These are phyloP conservation scores for Cercospora sp. DNA, from an alignment of 2,329 filamentous ascomycete genomes.

Conservation along the genomic window DNA sequence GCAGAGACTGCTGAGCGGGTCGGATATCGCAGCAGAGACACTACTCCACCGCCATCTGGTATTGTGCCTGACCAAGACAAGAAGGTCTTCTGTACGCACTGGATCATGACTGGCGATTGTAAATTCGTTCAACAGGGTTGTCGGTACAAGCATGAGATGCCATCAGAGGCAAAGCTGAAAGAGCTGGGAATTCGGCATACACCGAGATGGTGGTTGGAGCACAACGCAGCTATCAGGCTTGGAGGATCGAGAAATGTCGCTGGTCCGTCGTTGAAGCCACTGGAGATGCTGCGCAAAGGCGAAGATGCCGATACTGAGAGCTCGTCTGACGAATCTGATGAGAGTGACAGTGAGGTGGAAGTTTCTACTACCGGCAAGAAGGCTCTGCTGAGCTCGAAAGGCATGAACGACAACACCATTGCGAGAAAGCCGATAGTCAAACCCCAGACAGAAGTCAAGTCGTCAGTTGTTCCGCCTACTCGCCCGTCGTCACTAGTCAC, in stretches of 20 bases:
- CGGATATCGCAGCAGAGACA: slow-evolving; percentile 29
- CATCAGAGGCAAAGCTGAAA: slow-evolving; percentile 66
- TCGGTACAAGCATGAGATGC: slow-evolving; percentile 90
- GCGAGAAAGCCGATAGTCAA: slow-evolving; percentile 8
- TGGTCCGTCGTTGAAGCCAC: slow-evolving; percentile 23
- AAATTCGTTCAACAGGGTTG: slow-evolving; percentile 85
- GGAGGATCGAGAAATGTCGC: slow-evolving; percentile 23
- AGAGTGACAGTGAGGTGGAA: neutral
- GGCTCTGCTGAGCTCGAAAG: neutral
- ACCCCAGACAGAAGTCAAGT: neutral
- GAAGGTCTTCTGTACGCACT: slow-evolving; percentile 85
- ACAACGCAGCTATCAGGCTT: slow-evolving; percentile 38
- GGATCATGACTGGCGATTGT: slow-evolving; percentile 83
- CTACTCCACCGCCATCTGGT: slow-evolving; percentile 40
- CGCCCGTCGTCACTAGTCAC: slow-evolving; percentile 9
- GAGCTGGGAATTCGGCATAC: slow-evolving; percentile 65
- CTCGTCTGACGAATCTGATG: slow-evolving; percentile 14
- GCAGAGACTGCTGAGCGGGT: slow-evolving; percentile 34
- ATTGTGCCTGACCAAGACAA: slow-evolving; percentile 48
- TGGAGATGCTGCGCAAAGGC: slow-evolving; percentile 32
- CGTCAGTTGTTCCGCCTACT: slow-evolving; percentile 10
- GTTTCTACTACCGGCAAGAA: neutral
- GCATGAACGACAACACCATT: neutral
- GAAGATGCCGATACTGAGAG: slow-evolving; percentile 21
- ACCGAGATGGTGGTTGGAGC: slow-evolving; percentile 60